Conservation (phyloP, 371 early-diverging fungal species). For the Mortierella sp. region DNA sequence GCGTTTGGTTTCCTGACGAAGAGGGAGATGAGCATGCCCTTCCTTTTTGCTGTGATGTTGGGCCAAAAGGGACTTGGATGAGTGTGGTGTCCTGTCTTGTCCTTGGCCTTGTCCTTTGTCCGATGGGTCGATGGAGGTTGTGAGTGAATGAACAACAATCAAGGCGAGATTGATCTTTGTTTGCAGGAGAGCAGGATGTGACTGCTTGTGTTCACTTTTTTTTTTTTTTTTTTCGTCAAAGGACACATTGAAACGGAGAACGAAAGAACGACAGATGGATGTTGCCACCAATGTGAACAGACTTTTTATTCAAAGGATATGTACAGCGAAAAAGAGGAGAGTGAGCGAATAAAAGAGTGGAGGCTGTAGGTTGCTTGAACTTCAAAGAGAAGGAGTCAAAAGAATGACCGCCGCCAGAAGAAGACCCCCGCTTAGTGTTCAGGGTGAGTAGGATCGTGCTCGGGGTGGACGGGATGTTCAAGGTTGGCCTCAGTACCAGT, state of each 20-base stretch:
- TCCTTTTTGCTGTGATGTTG: not conserved
- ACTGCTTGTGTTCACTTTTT: constrained; percentile 15
- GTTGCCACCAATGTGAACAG: not conserved
- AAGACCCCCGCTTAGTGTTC: not conserved
- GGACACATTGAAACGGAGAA: not conserved
- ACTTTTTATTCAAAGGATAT: not conserved
- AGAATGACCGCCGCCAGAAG: not conserved
- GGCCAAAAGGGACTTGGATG: not conserved
- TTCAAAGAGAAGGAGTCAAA: not conserved
- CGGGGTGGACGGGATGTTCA: constrained; percentile 43
- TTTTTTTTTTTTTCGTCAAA: not conserved
- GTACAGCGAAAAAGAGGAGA: not conserved
- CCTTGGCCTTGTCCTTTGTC: not conserved
- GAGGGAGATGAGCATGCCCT: constrained; percentile 41
- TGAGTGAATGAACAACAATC: not conserved
- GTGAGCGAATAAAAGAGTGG: not conserved
- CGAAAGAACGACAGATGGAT: not conserved
- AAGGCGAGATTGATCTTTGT: not conserved
- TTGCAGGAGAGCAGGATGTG: not conserved
- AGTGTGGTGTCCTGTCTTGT: not conserved
- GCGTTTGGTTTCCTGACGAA: constrained; percentile 25
- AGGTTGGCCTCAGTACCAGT: constrained; percentile 40
- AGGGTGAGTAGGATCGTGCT: constrained; percentile 15
- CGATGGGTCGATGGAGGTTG: not conserved
- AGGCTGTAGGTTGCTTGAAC: not conserved